Base-by-base conservation (phyloP, 345 rosid genomes). In the Luvunga scandens region DNA sequence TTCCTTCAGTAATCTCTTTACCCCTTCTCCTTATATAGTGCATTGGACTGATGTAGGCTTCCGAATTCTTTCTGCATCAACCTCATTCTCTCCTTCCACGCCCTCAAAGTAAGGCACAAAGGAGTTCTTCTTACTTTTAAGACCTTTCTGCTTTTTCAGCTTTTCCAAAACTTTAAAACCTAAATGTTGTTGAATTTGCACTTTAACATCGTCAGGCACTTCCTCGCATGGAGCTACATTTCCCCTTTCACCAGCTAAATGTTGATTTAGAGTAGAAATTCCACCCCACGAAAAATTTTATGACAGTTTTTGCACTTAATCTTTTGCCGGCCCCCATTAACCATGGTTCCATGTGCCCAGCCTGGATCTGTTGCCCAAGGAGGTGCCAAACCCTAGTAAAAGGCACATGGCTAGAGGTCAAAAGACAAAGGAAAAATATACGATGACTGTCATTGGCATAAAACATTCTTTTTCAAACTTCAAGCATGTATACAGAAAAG, bases 281-380 rank as follows among this genome's bases (percentile, higher is more conserved):
- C 81, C 84, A 53, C 82, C 84, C 84, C 86, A 71, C 69, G 86
- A 78, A 84, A 77, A 75, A 80, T 36, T 62, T 84, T 81, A 16
- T 78, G 83, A 75, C 86, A 84, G 76, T 81, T 81, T 66, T 83
- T 83, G 71, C 86, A 83, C 79, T 80, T 80, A 69, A 78, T 77
- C 57, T 77, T 84, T 68, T 81, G 83, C 38, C 80, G 76, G 56
- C 80, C 84, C 24, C 86, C 86, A 80, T 81, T 81, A 21, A 84
- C 85, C 85, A 80, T 84, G 25, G 83, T 84, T 70, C 86, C 86
- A 75, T 84, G 86, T 25, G 83, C 84, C 86, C 86, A 84, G 25
- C 86, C 86, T 65, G 84, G 83, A 80, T 81, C 86, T n/a, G 78
- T 79, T 48, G 80, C 85, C 25, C 78, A 77, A 28, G 71, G 82